Evolutionary conservation across 2,329 filamentous ascomycete species (phyloP).

Genomic region (Orbilia ellipsospora): DNA sequence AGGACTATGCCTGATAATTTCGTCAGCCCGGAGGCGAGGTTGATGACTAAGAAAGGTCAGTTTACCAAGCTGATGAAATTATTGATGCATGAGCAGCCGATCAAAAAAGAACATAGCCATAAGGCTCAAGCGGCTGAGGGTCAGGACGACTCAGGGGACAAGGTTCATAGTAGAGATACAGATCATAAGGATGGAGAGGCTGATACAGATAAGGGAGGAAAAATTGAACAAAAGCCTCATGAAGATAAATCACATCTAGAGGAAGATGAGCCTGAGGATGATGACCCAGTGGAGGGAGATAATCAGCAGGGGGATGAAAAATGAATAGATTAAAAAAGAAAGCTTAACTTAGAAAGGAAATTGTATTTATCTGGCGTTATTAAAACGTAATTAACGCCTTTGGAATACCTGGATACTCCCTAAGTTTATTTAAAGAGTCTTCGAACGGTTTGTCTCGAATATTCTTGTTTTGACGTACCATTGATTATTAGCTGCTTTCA

Average conservation of each 20-base stretch:
- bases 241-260: not conserved
- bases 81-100: conserved; percentile 56
- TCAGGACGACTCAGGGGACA: not conserved
- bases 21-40: conserved; percentile 65
- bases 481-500: too few relatives aligned
- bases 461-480: too few relatives aligned
- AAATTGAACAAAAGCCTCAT: not conserved
- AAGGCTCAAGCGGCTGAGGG: conserved; percentile 14
- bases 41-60: conserved; percentile 64
- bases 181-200: not conserved
- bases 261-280: too few relatives aligned
- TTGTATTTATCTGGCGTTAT: not conserved
- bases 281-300: too few relatives aligned
- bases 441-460: too few relatives aligned
- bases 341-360: too few relatives aligned
- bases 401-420: too few relatives aligned
- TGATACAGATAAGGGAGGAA: not conserved
- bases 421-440: too few relatives aligned
- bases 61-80: conserved; percentile 62
- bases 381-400: too few relatives aligned
- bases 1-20: conserved; percentile 63
- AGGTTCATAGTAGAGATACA: not conserved
- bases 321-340: too few relatives aligned
- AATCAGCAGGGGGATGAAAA: too few relatives aligned
- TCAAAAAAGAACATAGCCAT: conserved; percentile 13